Evolutionary conservation across 2,329 filamentous ascomycete species (phyloP).

Genomic region (Beauveria asiatica): DNA sequence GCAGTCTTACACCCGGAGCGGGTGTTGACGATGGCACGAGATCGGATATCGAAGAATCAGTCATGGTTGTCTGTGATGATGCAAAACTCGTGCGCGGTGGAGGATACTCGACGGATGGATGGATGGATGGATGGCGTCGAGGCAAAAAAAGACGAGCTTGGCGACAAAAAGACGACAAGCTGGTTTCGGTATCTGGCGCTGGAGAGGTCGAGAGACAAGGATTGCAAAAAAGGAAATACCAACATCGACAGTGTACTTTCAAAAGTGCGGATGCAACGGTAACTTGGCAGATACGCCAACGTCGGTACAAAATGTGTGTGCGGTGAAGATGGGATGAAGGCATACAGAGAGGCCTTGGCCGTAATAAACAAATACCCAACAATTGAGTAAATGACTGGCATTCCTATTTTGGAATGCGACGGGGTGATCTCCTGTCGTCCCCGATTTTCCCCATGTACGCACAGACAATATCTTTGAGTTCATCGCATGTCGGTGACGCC

Average conservation of each 20-base stretch:
- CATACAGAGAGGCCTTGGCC: not conserved
- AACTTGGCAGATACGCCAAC: not conserved
- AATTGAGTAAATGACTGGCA: not conserved
- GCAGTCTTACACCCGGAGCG: slow-evolving; percentile 31
- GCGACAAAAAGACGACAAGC: not conserved
- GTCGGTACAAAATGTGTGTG: not conserved
- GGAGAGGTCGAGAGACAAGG: not conserved
- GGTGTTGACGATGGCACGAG: slow-evolving; percentile 18
- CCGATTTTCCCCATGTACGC: not conserved
- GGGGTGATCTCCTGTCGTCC: not conserved
- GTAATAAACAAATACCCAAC: not conserved
- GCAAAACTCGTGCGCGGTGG: not conserved
- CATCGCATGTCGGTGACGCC: not conserved
- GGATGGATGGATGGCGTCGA: not conserved
- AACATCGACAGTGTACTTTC: not conserved
- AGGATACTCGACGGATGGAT: not conserved
- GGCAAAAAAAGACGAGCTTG: not conserved
- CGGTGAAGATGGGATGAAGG: not conserved
- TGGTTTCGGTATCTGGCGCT: not conserved
- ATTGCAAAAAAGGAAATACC: not conserved
- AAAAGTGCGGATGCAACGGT: not conserved
- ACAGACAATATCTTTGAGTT: not conserved
- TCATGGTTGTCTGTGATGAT: not conserved
- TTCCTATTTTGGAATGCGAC: slow-evolving; percentile 6
- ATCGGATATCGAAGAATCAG: not conserved